Evolutionary conservation across 192 early-diverging fungal species (phyloP), one percentile per base, ranked within the genome.

Genomic region (Backusella circina): DNA sequence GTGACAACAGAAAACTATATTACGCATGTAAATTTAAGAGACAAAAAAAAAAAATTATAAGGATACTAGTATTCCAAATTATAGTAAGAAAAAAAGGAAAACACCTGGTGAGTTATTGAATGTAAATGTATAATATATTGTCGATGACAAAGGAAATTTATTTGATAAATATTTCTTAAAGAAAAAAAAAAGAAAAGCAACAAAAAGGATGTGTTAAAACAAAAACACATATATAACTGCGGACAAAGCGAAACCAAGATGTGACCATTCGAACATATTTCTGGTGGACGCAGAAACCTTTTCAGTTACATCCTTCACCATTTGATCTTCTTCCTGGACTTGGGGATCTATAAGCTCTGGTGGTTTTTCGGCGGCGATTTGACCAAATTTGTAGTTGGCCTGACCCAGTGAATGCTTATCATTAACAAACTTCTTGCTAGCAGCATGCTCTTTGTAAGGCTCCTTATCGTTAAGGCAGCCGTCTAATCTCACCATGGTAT

Each of bases 401-500:
- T 73, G 72, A 6, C 86, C 86, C 73, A 83, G 85, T 3, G 79
- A 79, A 67, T 85, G 84, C 6, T 87, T 83, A 28, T 87, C 86
- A 23, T 41, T 54, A 8, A 83, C 84, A 68, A 79, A 83, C 10
- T 82, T 82, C 12, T 78, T 74, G 23, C 80, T 78, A 26, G 37
- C n/a, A 35, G 79, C 37, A 33, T 77, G 70, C 41, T 84, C 77
- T 61, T 85, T 84, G 76, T 87, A 87, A 1, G 86, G 86, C 0
- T 30, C 32, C 28, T 77, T 84, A 47, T 87, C 86, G n/a, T 83
- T 83, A n/a, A 79, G 74, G 71, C 86, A 87, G 7, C 86, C 86
- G 61, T 87, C 86, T 68, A 87, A 54, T 30, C 86, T 79, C 5
- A 87, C 86, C 86, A 87, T 87, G 65, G 82, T 84, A 44, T 87